These are phyloP conservation scores for Clathrus columnatus DNA, from an alignment of 768 basidiomycete genomes.

Conservation along the genomic window DNA sequence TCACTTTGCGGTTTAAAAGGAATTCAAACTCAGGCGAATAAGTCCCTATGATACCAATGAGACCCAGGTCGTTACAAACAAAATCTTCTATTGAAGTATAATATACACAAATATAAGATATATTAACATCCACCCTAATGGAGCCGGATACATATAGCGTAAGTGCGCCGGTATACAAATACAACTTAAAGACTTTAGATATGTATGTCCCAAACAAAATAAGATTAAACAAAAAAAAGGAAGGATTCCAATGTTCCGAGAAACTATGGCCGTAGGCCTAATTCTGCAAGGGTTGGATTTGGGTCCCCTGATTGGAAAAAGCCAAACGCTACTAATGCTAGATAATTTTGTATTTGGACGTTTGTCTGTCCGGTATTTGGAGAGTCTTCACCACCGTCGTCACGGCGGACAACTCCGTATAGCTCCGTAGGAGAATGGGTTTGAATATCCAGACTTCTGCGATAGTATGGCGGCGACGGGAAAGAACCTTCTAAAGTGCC, in stretches of 20 bases:
- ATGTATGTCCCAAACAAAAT: not conserved
- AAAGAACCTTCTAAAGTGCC: not conserved
- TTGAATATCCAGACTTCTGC: not conserved
- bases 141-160: not conserved
- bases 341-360: slow-evolving; percentile 3
- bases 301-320: not conserved
- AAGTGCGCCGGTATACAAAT: not conserved
- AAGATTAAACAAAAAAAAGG: not conserved
- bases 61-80: not conserved
- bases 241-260: not conserved
- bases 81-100: not conserved
- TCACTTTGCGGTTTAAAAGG: no score
- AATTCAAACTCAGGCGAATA: no score
- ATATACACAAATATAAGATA: not conserved
- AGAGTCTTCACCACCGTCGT: not conserved
- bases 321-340: slow-evolving; percentile 5
- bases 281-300: not conserved
- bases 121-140: not conserved
- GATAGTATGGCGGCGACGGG: not conserved
- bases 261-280: not conserved
- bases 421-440: not conserved
- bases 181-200: not conserved
- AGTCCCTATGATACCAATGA: not conserved
- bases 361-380: not conserved
- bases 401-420: slow-evolving; percentile 4